Base-by-base conservation (phyloP, 306 rosid genomes). In the Alnus rubra region DNA sequence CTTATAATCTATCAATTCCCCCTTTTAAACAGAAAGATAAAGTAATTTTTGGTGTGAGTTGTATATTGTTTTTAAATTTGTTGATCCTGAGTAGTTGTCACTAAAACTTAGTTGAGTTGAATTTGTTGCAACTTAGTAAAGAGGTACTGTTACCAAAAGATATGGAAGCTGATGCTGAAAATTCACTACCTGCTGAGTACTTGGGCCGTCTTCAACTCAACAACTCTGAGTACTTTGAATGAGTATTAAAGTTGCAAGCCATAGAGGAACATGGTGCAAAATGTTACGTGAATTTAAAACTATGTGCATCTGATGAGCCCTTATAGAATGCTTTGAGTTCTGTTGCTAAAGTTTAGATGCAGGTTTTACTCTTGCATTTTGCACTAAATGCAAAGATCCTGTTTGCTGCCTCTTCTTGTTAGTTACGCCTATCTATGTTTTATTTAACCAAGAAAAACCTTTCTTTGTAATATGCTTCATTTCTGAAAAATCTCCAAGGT, bases 401-500 rank as follows among this genome's bases (percentile, higher is more conserved):
- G 14, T 55, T 64, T 14, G 9, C 5, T 64, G 35, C 70, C 45
- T 64, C 11, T 64, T 35, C 70, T 35, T 82, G 51, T 65, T 59
- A 50, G 30, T 47, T 10, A 37, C 52, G 33, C 58, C 44, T 59
- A 75, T 58, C 15, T 31, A 12, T 48, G 79, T 48, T 44, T 48
- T 14, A 47, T 64, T 37, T 10, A 48, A 31, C 4, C 19, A 1
- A 9, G 10, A 23, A 48, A 70, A 10, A 10, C 37, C 48, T 68
- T 11, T 42, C 15, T 23, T 11, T 70, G 48, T 70, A 30, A 48
- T 48, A 30, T 31, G 9, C 39, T 59, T 63, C 30, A 13, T 5
- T 63, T 63, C 19, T 33, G 42, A 63, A 33, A 63, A 63, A 4
- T n/a, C n/a, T 44, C 14, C 73, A 0, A 35, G 14, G 13, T 69